Evolutionary conservation across 805 yeast species (phyloP).

Genomic region (Komagataella kurtzmanii): DNA sequence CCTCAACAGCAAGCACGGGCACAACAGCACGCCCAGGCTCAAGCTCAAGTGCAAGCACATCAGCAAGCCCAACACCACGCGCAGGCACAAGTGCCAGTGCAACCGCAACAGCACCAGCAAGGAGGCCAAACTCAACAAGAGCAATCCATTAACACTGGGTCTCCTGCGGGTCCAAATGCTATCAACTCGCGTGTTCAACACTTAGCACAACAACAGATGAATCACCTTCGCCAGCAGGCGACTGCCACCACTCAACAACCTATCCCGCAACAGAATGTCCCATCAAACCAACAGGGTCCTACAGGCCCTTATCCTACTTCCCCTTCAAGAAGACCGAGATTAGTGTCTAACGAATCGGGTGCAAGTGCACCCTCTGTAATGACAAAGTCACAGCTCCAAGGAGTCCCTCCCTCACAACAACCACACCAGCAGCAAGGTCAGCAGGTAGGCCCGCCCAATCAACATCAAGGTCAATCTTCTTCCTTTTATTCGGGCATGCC

Average conservation of each 20-base stretch:
- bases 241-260: constrained; percentile 3
- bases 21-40: constrained; percentile 15
- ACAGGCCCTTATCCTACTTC: not conserved
- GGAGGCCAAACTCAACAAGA: constrained; percentile 5
- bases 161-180: constrained; percentile 7
- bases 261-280: constrained; percentile 7
- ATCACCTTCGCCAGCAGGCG: constrained; percentile 29
- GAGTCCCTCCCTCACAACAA: constrained; percentile 1
- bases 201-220: constrained; percentile 37
- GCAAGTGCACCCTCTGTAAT: not conserved
- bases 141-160: constrained; percentile 4
- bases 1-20: constrained; percentile 7
- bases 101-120: constrained; percentile 10
- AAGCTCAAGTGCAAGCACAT: constrained; percentile 13
- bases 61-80: constrained; percentile 4
- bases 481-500: not conserved
- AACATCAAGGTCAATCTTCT: not conserved
- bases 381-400: not conserved
- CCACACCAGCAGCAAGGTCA: not conserved
- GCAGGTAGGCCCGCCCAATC: constrained; percentile 1
- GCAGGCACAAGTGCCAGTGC: constrained; percentile 7
- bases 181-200: constrained; percentile 18
- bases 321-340: constrained; percentile 1
- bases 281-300: constrained; percentile 12
- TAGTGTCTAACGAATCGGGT: not conserved